Conservation (phyloP, 2,329 filamentous ascomycete species). For the Epichloe sylvatica region DNA sequence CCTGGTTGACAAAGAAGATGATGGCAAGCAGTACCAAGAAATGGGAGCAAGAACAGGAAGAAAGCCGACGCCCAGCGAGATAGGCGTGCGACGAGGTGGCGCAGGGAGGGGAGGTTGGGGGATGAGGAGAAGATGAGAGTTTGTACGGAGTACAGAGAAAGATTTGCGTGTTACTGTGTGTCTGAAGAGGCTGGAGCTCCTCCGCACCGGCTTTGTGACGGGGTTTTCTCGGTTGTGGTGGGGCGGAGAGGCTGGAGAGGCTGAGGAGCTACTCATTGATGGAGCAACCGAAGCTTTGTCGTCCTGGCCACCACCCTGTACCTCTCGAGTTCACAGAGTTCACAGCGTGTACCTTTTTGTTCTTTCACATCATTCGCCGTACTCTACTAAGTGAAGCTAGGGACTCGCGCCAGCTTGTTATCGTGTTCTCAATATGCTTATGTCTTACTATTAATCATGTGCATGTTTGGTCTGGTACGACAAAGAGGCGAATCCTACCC, state of each 20-base stretch:
- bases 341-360: too few species aligned
- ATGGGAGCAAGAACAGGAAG: neutral
- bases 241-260: neutral
- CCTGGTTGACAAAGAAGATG: conserved; percentile 11
- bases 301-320: neutral
- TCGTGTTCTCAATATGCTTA: too few species aligned
- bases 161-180: conserved; percentile 17
- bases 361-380: too few species aligned
- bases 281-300: neutral
- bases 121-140: conserved; percentile 8
- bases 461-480: too few species aligned
- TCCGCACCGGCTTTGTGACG: conserved; percentile 12
- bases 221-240: conserved; percentile 9
- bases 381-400: too few species aligned
- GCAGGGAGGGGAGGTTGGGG: neutral
- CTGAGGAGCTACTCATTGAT: neutral
- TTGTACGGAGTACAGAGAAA: conserved; percentile 14
- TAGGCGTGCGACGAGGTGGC: conserved; percentile 1
- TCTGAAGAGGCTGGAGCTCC: conserved; percentile 16
- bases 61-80: conserved; percentile 1
- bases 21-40: conserved; percentile 9
- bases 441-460: too few species aligned
- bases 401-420: too few species aligned
- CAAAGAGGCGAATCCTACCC: too few species aligned
- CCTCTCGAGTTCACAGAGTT: neutral